These are phyloP conservation scores for Fusarium bulbicola DNA, from an alignment of 2,329 filamentous ascomycete genomes.

Conservation along the genomic window DNA sequence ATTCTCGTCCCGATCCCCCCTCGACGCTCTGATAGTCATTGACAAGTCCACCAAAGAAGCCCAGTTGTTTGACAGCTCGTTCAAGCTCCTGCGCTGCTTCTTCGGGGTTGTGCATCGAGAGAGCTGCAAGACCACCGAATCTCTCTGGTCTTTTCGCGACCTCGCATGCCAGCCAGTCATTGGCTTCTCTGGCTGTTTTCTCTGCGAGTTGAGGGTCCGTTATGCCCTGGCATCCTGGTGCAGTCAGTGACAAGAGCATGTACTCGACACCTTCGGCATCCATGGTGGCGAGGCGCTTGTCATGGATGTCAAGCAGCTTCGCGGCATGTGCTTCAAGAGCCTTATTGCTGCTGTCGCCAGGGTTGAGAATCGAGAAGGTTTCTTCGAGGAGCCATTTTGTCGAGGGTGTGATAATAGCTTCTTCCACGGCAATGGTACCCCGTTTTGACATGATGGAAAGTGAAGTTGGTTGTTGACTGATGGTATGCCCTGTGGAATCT, in stretches of 20 bases:
- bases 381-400: background rate
- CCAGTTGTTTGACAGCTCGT: background rate
- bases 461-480: accelerated
- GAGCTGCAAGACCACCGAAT: conserved; percentile 1
- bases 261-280: conserved; percentile 12
- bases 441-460: background rate
- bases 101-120: conserved; percentile 10
- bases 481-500: accelerated
- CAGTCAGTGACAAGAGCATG: conserved; percentile 18
- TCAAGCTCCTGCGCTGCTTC: conserved; percentile 4
- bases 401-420: accelerated
- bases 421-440: background rate
- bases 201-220: background rate
- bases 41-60: background rate
- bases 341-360: background rate
- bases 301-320: conserved; percentile 8
- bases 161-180: background rate
- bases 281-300: conserved; percentile 4
- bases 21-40: conserved; percentile 18
- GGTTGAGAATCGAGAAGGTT: background rate
- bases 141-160: background rate
- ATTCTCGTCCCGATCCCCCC: background rate
- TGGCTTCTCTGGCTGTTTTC: background rate
- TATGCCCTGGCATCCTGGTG: conserved; percentile 8
- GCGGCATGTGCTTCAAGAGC: background rate